phyloP scores from a whole-genome alignment of 2,329 filamentous ascomycete species.

The Aspergillus sp. region DNA sequence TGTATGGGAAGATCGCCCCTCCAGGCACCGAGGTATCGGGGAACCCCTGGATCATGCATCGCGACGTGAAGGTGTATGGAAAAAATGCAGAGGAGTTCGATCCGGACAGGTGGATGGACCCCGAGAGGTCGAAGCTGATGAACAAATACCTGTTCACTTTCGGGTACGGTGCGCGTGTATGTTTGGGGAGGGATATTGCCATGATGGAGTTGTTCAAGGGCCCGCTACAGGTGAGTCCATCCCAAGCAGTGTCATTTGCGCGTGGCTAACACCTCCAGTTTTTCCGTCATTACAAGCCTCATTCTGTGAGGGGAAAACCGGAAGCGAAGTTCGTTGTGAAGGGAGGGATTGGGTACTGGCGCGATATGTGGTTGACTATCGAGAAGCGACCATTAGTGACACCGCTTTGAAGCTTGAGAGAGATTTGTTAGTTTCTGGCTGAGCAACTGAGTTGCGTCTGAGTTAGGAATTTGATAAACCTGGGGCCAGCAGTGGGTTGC shows the following conservation, averaged over 20 bases:
- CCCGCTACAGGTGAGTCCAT: conserved; percentile 34
- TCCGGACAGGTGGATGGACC: conserved; percentile 49
- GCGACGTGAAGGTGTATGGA: conserved; percentile 48
- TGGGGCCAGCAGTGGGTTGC: too few species aligned
- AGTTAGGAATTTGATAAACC: too few species aligned
- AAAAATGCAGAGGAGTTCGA: conserved; percentile 45
- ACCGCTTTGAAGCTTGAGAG: not conserved
- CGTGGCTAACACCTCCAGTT: conserved; percentile 27
- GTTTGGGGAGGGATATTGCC: conserved; percentile 56
- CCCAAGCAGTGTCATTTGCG: not conserved
- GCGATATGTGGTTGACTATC: conserved; percentile 38
- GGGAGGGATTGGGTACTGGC: conserved; percentile 41
- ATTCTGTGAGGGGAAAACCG: conserved; percentile 31
- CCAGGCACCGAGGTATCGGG: conserved; percentile 52
- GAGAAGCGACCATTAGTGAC: conserved; percentile 29
- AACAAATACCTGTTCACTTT: conserved; percentile 57
- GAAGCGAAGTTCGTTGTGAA: conserved; percentile 35
- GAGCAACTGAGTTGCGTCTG: too few species aligned
- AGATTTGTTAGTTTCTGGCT: too few species aligned
- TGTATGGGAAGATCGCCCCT: conserved; percentile 47
- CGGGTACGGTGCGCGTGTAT: conserved; percentile 55
- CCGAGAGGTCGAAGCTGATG: conserved; percentile 46
- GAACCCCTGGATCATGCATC: conserved; percentile 54
- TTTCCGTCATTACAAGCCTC: conserved; percentile 35
- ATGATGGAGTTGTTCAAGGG: conserved; percentile 59